Evolutionary conservation across 495 filamentous ascomycete species (phyloP).

Genomic region (Penicillium argentinense): DNA sequence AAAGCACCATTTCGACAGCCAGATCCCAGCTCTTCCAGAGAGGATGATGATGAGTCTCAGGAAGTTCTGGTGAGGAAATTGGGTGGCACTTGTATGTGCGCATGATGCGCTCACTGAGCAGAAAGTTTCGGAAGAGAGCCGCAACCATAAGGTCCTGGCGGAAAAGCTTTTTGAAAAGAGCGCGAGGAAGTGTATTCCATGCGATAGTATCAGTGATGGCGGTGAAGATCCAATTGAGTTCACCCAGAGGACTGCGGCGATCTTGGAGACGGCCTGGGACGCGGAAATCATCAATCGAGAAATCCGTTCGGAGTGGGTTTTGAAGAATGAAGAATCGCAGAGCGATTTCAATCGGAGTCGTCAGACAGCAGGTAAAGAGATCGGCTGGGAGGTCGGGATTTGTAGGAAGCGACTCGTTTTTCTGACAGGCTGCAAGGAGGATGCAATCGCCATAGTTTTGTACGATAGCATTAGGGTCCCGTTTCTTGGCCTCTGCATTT

Average conservation of each 20-base stretch:
- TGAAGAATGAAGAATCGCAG: conserved; percentile 92
- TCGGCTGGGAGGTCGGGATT: conserved; percentile 93
- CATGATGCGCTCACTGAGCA: conserved; percentile 95
- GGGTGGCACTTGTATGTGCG: conserved; percentile 91
- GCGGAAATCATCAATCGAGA: conserved; percentile 78
- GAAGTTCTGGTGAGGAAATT: conserved; percentile 82
- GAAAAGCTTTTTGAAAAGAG: conserved; percentile 94
- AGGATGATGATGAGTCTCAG: conserved; percentile 88
- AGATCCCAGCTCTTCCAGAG: conserved; percentile 98
- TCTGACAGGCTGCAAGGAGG: conserved; percentile 87
- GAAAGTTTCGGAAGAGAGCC: conserved; percentile 92
- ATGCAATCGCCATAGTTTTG: conserved; percentile 77
- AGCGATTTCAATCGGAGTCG: conserved; percentile 95
- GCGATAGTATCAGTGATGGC: conserved; percentile 99
- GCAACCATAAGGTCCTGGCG: conserved; percentile 99
- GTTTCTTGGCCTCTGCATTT: conserved; percentile 66
- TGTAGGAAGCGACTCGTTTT: conserved; percentile 91
- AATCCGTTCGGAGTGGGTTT: conserved; percentile 74
- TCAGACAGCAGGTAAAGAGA: conserved; percentile 93
- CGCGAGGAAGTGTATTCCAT: conserved; percentile 88
- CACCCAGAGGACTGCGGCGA: conserved; percentile 89
- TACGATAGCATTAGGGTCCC: conserved; percentile 71
- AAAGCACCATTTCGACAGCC: conserved; percentile 93
- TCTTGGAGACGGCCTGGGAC: conserved; percentile 82
- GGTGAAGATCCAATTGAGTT: conserved; percentile 99